These are phyloP conservation scores for Guyanaporus albipodus DNA, from an alignment of 768 basidiomycete genomes.

Conservation along the genomic window DNA sequence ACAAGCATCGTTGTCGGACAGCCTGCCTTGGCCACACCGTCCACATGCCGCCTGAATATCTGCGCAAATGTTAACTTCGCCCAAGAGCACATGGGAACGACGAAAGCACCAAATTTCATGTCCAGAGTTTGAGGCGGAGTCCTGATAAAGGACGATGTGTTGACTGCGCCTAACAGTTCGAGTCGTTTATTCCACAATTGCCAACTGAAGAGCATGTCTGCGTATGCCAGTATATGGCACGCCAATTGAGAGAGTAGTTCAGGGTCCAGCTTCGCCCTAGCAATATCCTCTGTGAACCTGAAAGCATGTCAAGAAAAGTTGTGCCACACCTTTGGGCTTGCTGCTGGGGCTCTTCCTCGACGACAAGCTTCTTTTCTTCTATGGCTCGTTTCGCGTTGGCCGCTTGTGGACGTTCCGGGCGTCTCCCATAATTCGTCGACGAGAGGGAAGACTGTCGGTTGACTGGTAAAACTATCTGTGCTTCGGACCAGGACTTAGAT, in stretches of 20 bases:
- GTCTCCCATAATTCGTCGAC: constrained; percentile 38
- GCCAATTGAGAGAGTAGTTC: constrained; percentile 40
- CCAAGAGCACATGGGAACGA: not conserved
- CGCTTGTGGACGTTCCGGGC: constrained; percentile 42
- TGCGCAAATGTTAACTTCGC: constrained; percentile 19
- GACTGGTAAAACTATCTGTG: constrained; percentile 28
- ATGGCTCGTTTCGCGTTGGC: constrained; percentile 26
- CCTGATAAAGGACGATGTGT: constrained; percentile 26
- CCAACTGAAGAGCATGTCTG: constrained; percentile 76
- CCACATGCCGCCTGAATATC: constrained; percentile 48
- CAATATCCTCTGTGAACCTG: not conserved
- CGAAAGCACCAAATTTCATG: constrained; percentile 35
- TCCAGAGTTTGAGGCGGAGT: constrained; percentile 28
- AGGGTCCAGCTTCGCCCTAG: constrained; percentile 13
- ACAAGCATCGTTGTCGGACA: constrained; percentile 38
- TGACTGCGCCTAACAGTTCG: constrained; percentile 68
- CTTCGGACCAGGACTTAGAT: constrained; percentile 59
- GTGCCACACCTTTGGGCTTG: constrained; percentile 11
- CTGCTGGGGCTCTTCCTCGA: constrained; percentile 25
- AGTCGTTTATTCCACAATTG: constrained; percentile 62
- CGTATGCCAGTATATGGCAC: constrained; percentile 64
- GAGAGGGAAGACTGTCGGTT: constrained; percentile 38
- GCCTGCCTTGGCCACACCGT: constrained; percentile 37
- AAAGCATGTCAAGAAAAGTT: not conserved
- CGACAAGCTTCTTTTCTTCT: constrained; percentile 37